Conservation (phyloP, 495 filamentous ascomycete genomes). For the Penicillium crystallinum region DNA sequence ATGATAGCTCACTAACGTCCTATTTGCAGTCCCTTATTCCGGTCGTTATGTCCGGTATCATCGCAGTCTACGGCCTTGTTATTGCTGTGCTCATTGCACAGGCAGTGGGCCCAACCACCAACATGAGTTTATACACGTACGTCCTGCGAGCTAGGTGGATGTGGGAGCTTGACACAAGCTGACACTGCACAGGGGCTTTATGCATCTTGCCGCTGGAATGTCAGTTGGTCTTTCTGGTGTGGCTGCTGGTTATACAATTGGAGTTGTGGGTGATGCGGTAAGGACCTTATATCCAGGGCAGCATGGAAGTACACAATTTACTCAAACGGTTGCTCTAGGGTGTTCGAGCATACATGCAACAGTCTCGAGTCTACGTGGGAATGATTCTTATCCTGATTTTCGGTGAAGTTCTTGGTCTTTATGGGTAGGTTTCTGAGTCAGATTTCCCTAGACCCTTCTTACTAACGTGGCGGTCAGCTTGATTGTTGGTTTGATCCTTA, state of each 20-base stretch:
- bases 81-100: slow-evolving; percentile 90
- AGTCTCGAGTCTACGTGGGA: slow-evolving; percentile 92
- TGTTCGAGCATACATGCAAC: slow-evolving; percentile 89
- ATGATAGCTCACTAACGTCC: slow-evolving; percentile 14
- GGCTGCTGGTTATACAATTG: slow-evolving; percentile 96
- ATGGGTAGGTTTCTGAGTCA: slow-evolving; percentile 61
- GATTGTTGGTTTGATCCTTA: slow-evolving; percentile 54
- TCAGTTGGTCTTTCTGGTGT: slow-evolving; percentile 87
- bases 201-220: slow-evolving; percentile 89
- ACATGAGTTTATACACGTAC: slow-evolving; percentile 80
- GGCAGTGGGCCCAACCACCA: slow-evolving; percentile 65
- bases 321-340: slow-evolving; percentile 49
- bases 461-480: slow-evolving; percentile 38
- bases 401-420: slow-evolving; percentile 93
- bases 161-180: slow-evolving; percentile 5
- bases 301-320: background rate
- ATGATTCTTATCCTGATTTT: slow-evolving; percentile 99
- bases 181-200: slow-evolving; percentile 60
- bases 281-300: slow-evolving; percentile 10
- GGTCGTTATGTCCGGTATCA: slow-evolving; percentile 99
- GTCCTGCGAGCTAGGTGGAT: slow-evolving; percentile 15
- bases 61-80: slow-evolving; percentile 96
- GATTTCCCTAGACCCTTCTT: background rate
- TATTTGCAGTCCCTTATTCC: slow-evolving; percentile 73
- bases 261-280: slow-evolving; percentile 86